Evolutionary conservation across 2,329 filamentous ascomycete species (phyloP).

Genomic region (Monosporascus sp.): DNA sequence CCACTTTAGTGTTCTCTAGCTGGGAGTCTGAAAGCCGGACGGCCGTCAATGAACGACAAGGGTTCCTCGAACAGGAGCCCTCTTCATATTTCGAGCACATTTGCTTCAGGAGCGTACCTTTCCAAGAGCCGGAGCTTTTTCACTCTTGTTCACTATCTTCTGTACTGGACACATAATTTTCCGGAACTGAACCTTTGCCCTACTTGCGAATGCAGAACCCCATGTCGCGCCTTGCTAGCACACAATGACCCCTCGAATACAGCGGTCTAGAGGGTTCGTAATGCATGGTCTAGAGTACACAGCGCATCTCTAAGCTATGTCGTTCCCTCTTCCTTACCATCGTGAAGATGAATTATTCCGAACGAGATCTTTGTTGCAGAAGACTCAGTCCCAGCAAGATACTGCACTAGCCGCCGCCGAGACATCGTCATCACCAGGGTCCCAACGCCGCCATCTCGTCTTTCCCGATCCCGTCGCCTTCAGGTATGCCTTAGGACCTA

Average conservation of each 20-base stretch:
- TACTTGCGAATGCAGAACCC: constrained; percentile 7
- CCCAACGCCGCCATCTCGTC: constrained; percentile 41
- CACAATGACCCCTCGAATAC: constrained; percentile 18
- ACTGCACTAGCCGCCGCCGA: constrained; percentile 14
- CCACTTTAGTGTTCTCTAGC: not conserved
- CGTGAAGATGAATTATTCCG: constrained; percentile 34
- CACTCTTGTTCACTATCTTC: too few relatives aligned
- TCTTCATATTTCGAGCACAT: too few relatives aligned
- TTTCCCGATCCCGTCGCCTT: constrained; percentile 55
- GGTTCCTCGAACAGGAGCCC: too few relatives aligned
- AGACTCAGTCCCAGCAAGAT: constrained; percentile 19
- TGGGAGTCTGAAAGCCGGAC: not conserved
- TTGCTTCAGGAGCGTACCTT: too few relatives aligned
- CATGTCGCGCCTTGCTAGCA: not conserved
- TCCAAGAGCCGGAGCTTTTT: too few relatives aligned
- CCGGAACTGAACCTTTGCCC: too few relatives aligned
- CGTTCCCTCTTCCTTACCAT: constrained; percentile 25
- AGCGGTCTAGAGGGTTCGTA: constrained; percentile 13
- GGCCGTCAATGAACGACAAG: not conserved
- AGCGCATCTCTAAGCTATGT: constrained; percentile 20
- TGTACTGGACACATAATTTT: too few relatives aligned
- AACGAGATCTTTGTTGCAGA: constrained; percentile 25
- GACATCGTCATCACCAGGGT: constrained; percentile 19
- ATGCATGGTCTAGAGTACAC: constrained; percentile 10
- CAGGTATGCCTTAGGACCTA: constrained; percentile 30